Evolutionary conservation across 441 rosid genomes (phyloP), one percentile per base, ranked within the genome.

Genomic region (Syzygium malaccense): DNA sequence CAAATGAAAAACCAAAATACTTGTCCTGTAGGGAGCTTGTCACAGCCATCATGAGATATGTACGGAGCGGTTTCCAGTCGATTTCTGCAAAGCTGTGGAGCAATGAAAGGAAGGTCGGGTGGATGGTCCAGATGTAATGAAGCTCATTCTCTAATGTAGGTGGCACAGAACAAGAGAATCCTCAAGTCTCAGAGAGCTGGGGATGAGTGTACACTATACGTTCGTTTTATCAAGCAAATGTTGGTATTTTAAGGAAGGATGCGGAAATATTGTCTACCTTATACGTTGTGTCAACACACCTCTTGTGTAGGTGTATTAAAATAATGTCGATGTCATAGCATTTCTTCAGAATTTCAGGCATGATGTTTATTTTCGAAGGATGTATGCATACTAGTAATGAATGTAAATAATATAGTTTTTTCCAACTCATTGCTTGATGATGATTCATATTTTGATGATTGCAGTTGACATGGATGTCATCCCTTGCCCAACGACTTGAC

Each of bases 51-150:
- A 86, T 94, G 86, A 92, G 93, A 90, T 96, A 91, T 93, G 85
- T 96, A 93, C 92, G 92, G 89, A 96, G 92, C 4, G 94, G 97
- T 62, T 89, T 97, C 86, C 93, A 90, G 89, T 91, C 93, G 4
- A 88, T 96, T 4, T 93, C 93, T 51, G 93, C 96, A 13, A 95
- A 91, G 92, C 90, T 97, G 60, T 91, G 92, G 91, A 96, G 85
- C 89, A 94, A 88, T 1, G 95, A 93, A 60, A 95, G 91, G 86
- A 95, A 93, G 92, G 89, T 90, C 8, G 88, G 89, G 90, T 33
- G 94, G 90, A 91, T 95, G 97, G 97, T 90, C 92, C 23, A 94
- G 91, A 94, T 92, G 93, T 92, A 96, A 94, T 91, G 99, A 97
- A 90, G 87, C 93, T 18, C 93, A 94, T 32, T 90, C 93, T 87